Evolutionary conservation across 2,329 filamentous ascomycete species (phyloP), one percentile per base, ranked within the genome.

Genomic region (Periconia sp.): DNA sequence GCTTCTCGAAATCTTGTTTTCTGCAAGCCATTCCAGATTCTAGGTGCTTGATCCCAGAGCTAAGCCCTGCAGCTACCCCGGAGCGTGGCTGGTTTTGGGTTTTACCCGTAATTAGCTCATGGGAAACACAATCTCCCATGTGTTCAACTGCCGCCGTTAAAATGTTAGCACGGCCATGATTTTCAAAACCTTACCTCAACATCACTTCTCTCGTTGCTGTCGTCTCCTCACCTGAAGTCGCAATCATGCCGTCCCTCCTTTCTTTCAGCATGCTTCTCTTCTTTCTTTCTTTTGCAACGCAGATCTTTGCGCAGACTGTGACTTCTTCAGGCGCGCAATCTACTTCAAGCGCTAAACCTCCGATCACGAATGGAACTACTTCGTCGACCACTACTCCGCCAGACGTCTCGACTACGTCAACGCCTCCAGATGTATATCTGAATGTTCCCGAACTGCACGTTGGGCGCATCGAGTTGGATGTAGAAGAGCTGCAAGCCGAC

Each of bases 401-500:
- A n/a, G 38, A 42, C 24, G 56, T 56, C 12, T 36, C 50, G 7
- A 46, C 53, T 29, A 55, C 54, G 24, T 67, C 69, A 10, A 68
- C 65, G 3, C 70, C 75, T 0, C 80, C 81, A 8, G 82, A 85
- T 66, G 81, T 85, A 13, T 72, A 76, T 41, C 75, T 85, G 25
- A 77, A 75, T 34, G 77, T 84, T 1, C 80, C 82, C 0, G 74
- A 82, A 50, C 72, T 85, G 6, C 78, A 77, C 26, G 81, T 85
- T 13, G 78, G 78, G 26, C 72, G 73, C 36, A 85, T 85, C 45
- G 81, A 84, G 65, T 70, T 85, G 3, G 75, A 78, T 33, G 82
- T 85, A 3, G 80, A 84, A 52, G 76, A 83, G 51, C 67, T 84
- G 13, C 70, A 73, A 45, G 82, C 80, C 2, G 78, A 85, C 46